Percentiles rank a stretch among this genome's conserved stretches.
Conservation (phyloP, 345 rosid species). For the Camelina neglecta region DNA sequence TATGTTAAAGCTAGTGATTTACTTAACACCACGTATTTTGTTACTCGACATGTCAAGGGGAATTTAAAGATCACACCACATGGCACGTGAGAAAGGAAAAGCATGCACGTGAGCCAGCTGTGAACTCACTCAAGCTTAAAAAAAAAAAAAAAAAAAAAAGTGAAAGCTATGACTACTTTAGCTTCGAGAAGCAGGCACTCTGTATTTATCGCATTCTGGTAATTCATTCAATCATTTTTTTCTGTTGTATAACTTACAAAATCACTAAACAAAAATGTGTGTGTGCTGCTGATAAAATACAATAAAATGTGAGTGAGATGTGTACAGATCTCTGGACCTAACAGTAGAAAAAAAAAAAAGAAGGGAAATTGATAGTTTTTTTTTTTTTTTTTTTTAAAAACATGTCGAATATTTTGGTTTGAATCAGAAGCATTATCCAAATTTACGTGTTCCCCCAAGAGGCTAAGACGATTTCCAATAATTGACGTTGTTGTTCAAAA, state of each 20-base stretch:
- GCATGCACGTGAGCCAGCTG: conserved; percentile 45
- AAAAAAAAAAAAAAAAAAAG: neutral
- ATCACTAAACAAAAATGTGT: neutral
- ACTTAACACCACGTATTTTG: conserved; percentile 8
- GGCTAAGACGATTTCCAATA: conserved; percentile 15
- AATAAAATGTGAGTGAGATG: neutral
- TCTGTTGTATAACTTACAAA: conserved; percentile 6
- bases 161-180: conserved; percentile 34
- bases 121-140: conserved; percentile 16
- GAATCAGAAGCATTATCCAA: conserved; percentile 13
- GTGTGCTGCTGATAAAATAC: neutral
- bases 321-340: neutral
- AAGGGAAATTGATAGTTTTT: too few relatives aligned
- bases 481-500: conserved; percentile 27
- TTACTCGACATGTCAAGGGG: conserved; percentile 4
- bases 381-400: too few relatives aligned
- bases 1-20: conserved; percentile 8
- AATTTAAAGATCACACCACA: conserved; percentile 37
- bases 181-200: conserved; percentile 42
- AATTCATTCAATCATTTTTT: neutral
- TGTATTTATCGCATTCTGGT: conserved; percentile 10
- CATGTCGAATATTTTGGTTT: neutral
- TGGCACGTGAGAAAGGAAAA: conserved; percentile 43
- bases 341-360: too few relatives aligned
- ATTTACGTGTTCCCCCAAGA: conserved; percentile 25